Evolutionary conservation across 2,329 filamentous ascomycete genomes (phyloP).

Genomic region (Fusarium xylarioides): DNA sequence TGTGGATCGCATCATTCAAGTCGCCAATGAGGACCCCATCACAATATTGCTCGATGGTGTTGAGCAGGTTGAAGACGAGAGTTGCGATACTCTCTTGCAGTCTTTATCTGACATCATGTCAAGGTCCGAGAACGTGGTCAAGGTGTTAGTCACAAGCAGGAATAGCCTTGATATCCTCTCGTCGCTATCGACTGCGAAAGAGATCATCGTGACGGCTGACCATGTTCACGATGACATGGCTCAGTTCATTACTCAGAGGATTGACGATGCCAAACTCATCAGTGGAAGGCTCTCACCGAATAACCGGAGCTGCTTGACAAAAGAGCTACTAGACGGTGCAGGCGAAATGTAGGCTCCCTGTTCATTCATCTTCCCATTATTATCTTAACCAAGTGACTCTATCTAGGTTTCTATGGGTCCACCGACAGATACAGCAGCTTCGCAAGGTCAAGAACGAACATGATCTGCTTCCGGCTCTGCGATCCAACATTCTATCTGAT

Average conservation of each 20-base stretch:
- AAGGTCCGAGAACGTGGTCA: background rate
- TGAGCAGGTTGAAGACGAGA: background rate
- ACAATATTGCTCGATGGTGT: slow-evolving; percentile 4
- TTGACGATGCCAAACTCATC: background rate
- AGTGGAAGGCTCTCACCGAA: background rate
- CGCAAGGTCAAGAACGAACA: background rate
- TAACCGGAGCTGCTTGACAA: background rate
- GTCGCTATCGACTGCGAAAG: background rate
- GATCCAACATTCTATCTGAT: background rate
- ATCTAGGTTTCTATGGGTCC: background rate
- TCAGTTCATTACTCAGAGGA: background rate
- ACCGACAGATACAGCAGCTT: background rate
- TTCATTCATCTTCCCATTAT: rapidly evolving
- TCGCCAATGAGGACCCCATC: slow-evolving; percentile 3
- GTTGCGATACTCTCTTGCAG: background rate
- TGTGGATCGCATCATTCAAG: slow-evolving; percentile 7
- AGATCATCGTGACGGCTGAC: background rate
- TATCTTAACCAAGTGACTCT: background rate
- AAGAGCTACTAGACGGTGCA: background rate
- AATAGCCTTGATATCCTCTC: background rate
- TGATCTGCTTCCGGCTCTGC: background rate
- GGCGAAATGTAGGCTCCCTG: background rate
- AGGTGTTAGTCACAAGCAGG: background rate
- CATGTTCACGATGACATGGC: background rate
- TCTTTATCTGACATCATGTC: background rate